These are phyloP conservation scores for Nymphaea colorata DNA, from an alignment of 164 flowering plant genomes.

Conservation along the genomic window DNA sequence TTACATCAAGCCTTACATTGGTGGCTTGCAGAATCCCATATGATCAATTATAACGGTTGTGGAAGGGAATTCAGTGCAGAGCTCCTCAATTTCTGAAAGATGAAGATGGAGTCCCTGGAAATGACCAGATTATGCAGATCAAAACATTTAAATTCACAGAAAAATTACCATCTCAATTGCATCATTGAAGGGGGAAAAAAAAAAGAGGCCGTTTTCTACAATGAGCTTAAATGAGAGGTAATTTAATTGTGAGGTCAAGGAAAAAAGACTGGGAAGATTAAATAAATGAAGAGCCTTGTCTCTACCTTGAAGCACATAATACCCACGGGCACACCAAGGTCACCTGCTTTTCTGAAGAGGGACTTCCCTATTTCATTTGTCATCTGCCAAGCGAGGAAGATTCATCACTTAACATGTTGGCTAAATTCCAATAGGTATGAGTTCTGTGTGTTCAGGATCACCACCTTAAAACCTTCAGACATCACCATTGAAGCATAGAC, in stretches of 20 bases:
- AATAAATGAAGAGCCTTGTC: background rate
- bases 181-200: too few species aligned
- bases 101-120: conserved; percentile 81
- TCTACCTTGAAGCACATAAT: conserved; percentile 89
- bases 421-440: too few species aligned
- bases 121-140: background rate
- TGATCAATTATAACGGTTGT: conserved; percentile 80
- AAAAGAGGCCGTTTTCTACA: too few species aligned
- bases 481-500: too few species aligned
- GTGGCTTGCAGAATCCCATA: conserved; percentile 84
- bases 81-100: conserved; percentile 61
- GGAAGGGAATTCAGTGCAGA: conserved; percentile 75
- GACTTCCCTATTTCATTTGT: conserved; percentile 76
- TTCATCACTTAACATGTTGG: too few species aligned
- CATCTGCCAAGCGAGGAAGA: conserved; percentile 37
- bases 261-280: too few species aligned
- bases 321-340: conserved; percentile 81
- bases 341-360: conserved; percentile 80
- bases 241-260: too few species aligned
- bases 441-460: background rate
- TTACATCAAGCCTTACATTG: conserved; percentile 30
- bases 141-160: too few species aligned
- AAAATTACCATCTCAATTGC: too few species aligned
- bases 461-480: background rate
- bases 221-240: too few species aligned